Conservation (phyloP, 129 eudicot species). For the Smallanthus sonchifolius region DNA sequence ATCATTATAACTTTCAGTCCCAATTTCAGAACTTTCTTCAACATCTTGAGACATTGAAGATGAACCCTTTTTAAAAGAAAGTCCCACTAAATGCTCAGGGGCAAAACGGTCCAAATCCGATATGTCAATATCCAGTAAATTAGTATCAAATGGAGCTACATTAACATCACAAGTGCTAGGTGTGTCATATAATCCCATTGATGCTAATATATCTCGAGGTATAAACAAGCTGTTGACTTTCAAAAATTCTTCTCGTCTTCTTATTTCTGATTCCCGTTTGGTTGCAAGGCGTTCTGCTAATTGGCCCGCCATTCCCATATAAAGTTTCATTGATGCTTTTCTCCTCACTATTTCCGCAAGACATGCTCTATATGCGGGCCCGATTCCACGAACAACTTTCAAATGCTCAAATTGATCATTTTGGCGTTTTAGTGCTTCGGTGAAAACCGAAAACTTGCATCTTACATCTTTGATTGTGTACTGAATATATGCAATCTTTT, state of each 20-base stretch:
- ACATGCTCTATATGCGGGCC: slow-evolving; percentile 84
- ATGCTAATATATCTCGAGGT: slow-evolving; percentile 76
- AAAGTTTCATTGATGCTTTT: slow-evolving; percentile 90
- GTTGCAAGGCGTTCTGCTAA: slow-evolving; percentile 89
- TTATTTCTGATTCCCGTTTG: slow-evolving; percentile 71
- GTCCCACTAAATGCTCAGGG: slow-evolving; percentile 73
- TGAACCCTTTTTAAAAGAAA: slow-evolving; percentile 51
- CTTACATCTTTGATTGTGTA: slow-evolving; percentile 83
- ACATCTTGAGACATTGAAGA: slow-evolving; percentile 45
- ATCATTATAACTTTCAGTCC: slow-evolving; percentile 42
- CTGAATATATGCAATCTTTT: slow-evolving; percentile 85
- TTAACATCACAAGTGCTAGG: slow-evolving; percentile 88
- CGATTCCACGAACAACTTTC: slow-evolving; percentile 73
- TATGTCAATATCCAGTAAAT: slow-evolving; percentile 77
- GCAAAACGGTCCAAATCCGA: slow-evolving; percentile 87
- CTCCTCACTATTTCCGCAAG: slow-evolving; percentile 93
- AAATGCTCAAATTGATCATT: slow-evolving; percentile 77
- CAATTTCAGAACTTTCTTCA: slow-evolving; percentile 42
- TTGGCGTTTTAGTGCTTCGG: slow-evolving; percentile 88
- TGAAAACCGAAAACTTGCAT: slow-evolving; percentile 77
- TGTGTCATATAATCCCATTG: slow-evolving; percentile 90
- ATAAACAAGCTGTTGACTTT: slow-evolving; percentile 64
- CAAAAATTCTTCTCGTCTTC: slow-evolving; percentile 82
- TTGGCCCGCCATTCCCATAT: slow-evolving; percentile 97
- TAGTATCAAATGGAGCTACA: slow-evolving; percentile 76